A percentile compares a stretch with the other conserved stretches of the same genome.
Evolutionary conservation across 768 basidiomycete species (phyloP).

Genomic region (Pleurotus ostreatus): DNA sequence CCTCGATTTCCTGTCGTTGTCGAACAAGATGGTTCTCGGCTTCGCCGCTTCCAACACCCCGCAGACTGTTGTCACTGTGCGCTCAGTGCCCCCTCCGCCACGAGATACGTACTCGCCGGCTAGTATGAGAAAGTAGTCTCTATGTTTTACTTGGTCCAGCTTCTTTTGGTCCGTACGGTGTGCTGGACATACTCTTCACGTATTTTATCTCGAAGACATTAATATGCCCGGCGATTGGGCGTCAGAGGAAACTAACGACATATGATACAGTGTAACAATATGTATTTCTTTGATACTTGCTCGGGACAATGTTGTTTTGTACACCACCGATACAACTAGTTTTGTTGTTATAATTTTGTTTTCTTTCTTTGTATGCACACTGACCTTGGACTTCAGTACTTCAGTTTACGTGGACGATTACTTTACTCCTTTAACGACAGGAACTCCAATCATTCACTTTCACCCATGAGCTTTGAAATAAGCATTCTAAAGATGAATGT

Average conservation of each 20-base stretch:
- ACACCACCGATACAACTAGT: not conserved
- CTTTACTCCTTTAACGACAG: constrained; percentile 43
- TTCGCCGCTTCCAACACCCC: constrained; percentile 16
- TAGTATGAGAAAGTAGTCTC: not conserved
- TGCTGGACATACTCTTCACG: constrained; percentile 1
- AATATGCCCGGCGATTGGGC: not conserved
- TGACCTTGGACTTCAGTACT: not conserved
- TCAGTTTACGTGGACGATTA: not conserved
- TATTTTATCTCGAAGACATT: not conserved
- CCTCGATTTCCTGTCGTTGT: constrained; percentile 50
- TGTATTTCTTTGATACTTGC: not conserved
- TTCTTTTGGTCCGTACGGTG: not conserved
- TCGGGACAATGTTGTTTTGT: not conserved
- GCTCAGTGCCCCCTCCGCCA: not conserved
- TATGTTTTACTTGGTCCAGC: not conserved
- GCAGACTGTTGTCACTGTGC: not conserved
- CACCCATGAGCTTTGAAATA: constrained; percentile 74
- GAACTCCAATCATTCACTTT: constrained; percentile 78
- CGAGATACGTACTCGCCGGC: not conserved
- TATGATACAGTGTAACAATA: not conserved
- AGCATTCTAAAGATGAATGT: constrained; percentile 68
- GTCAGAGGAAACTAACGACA: not conserved
- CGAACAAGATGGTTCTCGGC: constrained; percentile 48
- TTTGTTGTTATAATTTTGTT: not conserved
- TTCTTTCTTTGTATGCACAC: not conserved